Base-by-base conservation (phyloP, 768 basidiomycete genomes). In the Pleurotus eryngii region DNA sequence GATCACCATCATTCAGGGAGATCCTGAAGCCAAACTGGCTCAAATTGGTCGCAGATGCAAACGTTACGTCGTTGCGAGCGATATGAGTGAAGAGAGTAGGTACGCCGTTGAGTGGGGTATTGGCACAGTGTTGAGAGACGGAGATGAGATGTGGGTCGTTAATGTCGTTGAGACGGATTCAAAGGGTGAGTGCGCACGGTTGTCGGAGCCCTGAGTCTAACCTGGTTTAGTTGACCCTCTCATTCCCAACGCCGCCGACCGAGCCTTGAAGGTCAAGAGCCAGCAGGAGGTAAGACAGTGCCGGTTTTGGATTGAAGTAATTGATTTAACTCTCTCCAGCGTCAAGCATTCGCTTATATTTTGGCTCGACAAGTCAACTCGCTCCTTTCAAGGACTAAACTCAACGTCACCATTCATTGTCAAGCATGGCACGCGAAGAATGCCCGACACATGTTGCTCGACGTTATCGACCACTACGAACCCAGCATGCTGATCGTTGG, bases 371-470 rank as follows among this genome's bases (percentile, higher is more conserved):
- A 97, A 72, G 92, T 87, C 3, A 95, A 90, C 1, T 82, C 88
- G 11, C 80, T 98, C 14, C 79, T 99, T 38, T 94, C 97, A 70
- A 87, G 97, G 20, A 99, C 97, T 0, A 83, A 80, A 57, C 76
- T 98, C 56, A 86, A 98, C 60, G 90, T 97, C 26, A 86, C 84
- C 0, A 84, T 98, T 39, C 79, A 85, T 3, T 98, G 96, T 70
- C 95, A 98, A 72, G 95, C 95, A 26, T 90, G 95, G 84, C 95
- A 98, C 62, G 93, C 95, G n/a, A 97, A 96, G 77, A 95, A 95
- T 67, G 80, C 89, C 1, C 75, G 92, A 20, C 92, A 95, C 66
- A 95, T 95, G 87, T 74, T 96, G 20, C 75, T 96, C 17, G 90
- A 95, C 64, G 82, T 98, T 53, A 87, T 96, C 22, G 95, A 98